phyloP scores from a whole-genome alignment of 2,329 filamentous ascomycete species.

The Colletotrichum liaoningense region DNA sequence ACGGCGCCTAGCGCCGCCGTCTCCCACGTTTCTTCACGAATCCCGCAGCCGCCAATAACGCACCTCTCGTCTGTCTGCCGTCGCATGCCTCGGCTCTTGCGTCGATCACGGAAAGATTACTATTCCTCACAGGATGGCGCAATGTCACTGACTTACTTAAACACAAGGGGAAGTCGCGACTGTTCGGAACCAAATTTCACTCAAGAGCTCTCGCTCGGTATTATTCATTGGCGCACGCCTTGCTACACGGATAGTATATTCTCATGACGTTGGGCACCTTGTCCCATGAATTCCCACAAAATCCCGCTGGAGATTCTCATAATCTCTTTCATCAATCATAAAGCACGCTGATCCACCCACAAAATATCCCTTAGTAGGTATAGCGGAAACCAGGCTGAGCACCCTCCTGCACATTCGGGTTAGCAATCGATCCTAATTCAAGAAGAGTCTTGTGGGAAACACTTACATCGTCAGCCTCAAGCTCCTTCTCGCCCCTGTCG shows the following conservation, averaged over 20 bases:
- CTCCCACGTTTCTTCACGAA: slow-evolving; percentile 6
- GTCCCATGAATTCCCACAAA: neutral
- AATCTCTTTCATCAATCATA: slow-evolving; percentile 8
- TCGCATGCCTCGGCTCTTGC: slow-evolving; percentile 14
- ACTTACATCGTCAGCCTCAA: slow-evolving; percentile 64
- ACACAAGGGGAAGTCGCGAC: neutral
- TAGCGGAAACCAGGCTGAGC: slow-evolving; percentile 46
- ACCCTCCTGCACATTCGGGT: slow-evolving; percentile 32
- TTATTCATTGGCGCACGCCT: slow-evolving; percentile 1
- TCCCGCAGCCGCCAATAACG: slow-evolving; percentile 18
- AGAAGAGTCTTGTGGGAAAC: neutral
- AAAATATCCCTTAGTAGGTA: slow-evolving; percentile 41
- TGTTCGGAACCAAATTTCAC: neutral
- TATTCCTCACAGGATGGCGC: neutral
- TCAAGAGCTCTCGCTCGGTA: neutral
- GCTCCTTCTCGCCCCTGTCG: slow-evolving; percentile 62
- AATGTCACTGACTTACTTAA: slow-evolving; percentile 5
- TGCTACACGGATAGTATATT: slow-evolving; percentile 1
- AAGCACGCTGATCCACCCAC: neutral
- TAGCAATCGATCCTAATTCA: neutral
- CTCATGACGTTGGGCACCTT: neutral
- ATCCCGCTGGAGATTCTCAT: neutral
- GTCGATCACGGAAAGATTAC: slow-evolving; percentile 1
- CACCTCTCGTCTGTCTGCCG: slow-evolving; percentile 13
- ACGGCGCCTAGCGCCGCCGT: slow-evolving; percentile 3